Base-by-base conservation (phyloP, 208 protist species). In the Naegleria fowleri region DNA sequence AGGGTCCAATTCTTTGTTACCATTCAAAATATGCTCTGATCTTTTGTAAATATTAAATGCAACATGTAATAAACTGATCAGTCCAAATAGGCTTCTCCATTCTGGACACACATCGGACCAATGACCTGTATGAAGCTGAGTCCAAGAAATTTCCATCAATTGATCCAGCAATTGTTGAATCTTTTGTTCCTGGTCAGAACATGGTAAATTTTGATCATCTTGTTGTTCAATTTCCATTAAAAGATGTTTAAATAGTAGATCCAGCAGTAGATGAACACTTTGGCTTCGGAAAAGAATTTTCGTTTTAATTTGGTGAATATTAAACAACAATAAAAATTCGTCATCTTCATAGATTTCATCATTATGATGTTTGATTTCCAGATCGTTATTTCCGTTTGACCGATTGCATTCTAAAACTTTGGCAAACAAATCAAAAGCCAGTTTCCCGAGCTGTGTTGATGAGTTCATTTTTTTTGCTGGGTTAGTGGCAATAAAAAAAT, bases 91-190 rank as follows among this genome's bases (percentile, higher is more conserved):
- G 29, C 11, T 90, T 76, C 86, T 90, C 86, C 86, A 90, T 43
- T 43, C 51, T n/a, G 59, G 6, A 29, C 22, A 33, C 5, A 90
- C 86, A 43, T 59, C 86, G 39, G 29, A 43, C 86, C 86, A 90
- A 48, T 90, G 15, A 43, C 86, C 86, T 43, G 51, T 90, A 90
- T 90, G 86, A 43, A 90, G 33, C 40, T 90, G 11, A n/a, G 16
- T 22, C 43, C 51, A 90, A 25, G n/a, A 58, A 13, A 90, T 43
- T 58, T 90, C 86, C 6, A 38, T 43, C 33, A 90, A 36, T 39
- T 90, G n/a, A 58, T 90, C 41, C 75, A 67, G 19, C 22, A 19
- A 67, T 4, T 67, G 55, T 22, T 22, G 22, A 67, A 29, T 67
- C 2, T 67, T 4, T 19, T 29, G 6, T 19, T 67, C 55, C 19